These are phyloP conservation scores for Apiospora phragmitis DNA, from an alignment of 2,329 filamentous ascomycete species.

Conservation along the genomic window DNA sequence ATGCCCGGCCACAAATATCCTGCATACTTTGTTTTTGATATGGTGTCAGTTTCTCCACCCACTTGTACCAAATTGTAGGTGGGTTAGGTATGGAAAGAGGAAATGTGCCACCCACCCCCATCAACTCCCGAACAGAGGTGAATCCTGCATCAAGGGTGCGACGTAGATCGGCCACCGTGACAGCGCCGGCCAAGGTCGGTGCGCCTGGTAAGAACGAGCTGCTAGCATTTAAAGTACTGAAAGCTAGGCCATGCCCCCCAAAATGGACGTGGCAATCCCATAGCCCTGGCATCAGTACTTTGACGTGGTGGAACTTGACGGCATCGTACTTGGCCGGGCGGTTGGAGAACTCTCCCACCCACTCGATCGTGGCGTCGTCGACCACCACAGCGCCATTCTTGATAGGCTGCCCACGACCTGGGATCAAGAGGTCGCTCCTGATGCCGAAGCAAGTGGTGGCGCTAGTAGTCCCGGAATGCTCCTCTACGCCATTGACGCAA, in stretches of 20 bases:
- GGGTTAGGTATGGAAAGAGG: neutral
- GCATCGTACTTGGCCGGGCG: conserved; percentile 34
- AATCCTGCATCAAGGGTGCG: conserved; percentile 48
- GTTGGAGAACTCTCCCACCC: conserved; percentile 34
- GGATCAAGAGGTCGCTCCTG: conserved; percentile 42
- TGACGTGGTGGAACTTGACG: conserved; percentile 34
- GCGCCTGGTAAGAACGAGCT: conserved; percentile 25
- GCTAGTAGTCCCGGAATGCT: neutral
- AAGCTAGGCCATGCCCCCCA: conserved; percentile 32
- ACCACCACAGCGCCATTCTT: conserved; percentile 39
- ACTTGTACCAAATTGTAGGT: neutral
- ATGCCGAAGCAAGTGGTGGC: conserved; percentile 19
- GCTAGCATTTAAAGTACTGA: conserved; percentile 12
- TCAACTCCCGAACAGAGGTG: conserved; percentile 51
- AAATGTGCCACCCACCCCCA: conserved; percentile 28
- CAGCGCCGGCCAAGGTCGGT: conserved; percentile 38
- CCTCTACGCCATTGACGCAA: neutral
- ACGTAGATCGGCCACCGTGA: conserved; percentile 40
- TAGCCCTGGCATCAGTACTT: conserved; percentile 50
- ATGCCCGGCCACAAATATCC: conserved; percentile 44
- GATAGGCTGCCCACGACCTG: conserved; percentile 45
- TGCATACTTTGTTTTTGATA: conserved; percentile 31
- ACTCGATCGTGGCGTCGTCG: conserved; percentile 39
- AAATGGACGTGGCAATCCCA: conserved; percentile 56
- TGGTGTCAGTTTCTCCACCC: neutral